These are phyloP conservation scores for Mycosphaerella sp. DNA, from an alignment of 2,329 filamentous ascomycete species.

Conservation along the genomic window DNA sequence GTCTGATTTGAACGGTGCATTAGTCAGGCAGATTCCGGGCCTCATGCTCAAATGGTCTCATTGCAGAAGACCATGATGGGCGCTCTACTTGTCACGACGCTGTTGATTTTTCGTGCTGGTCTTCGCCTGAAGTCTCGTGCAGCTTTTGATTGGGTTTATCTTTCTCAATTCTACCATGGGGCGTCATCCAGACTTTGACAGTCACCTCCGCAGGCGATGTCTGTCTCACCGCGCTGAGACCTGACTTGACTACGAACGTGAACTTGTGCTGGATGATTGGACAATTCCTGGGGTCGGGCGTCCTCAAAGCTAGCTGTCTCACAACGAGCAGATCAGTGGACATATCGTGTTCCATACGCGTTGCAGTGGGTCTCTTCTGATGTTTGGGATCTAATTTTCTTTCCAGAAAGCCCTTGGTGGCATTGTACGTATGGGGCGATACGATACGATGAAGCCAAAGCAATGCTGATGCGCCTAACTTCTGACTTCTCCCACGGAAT, in stretches of 20 bases:
- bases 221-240: conserved; percentile 28
- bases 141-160: conserved; percentile 32
- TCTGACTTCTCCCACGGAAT: conserved; percentile 22
- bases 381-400: conserved; percentile 28
- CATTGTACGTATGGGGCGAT: conserved; percentile 28
- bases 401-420: conserved; percentile 32
- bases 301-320: conserved; percentile 35
- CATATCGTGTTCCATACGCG: conserved; percentile 39
- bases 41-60: conserved; percentile 58
- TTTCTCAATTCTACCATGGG: conserved; percentile 41
- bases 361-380: conserved; percentile 47
- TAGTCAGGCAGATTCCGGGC: conserved; percentile 53
- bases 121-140: conserved; percentile 34
- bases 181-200: conserved; percentile 30
- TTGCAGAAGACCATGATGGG: conserved; percentile 59
- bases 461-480: conserved; percentile 23
- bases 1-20: conserved; percentile 51
- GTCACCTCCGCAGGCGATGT: conserved; percentile 38
- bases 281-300: conserved; percentile 35
- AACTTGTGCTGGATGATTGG: conserved; percentile 41
- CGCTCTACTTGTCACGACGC: conserved; percentile 48
- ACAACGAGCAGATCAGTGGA: conserved; percentile 32
- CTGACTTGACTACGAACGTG: conserved; percentile 23
- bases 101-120: conserved; percentile 49
- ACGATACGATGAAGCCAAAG: conserved; percentile 27